Base-by-base conservation (phyloP, 352 stramenopile genomes). In the Phytophthora pini region DNA sequence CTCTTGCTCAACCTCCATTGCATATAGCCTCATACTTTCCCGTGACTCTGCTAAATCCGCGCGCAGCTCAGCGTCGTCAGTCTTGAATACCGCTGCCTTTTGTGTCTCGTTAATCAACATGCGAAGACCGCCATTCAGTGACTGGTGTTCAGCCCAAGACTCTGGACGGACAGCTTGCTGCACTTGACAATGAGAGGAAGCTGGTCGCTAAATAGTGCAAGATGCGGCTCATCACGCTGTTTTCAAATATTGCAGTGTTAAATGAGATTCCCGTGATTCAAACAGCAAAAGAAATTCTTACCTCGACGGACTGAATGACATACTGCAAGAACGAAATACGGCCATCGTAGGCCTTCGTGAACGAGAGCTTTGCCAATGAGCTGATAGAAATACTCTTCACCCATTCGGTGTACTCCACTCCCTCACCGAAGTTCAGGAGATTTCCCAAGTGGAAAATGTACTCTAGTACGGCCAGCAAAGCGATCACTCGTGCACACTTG, bases 311-410 rank as follows among this genome's bases (percentile, higher is more conserved):
- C 62, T 95, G 80, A 10, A 95, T 82, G 27, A 90, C 70, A 60
- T 90, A 95, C 59, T 95, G 85, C 27, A 93, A 61, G 32, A 95
- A 86, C 15, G 87, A 90, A 24, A 88, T 80, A 13, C 78, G 77
- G 12, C 87, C 87, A 5, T 81, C 71, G 39, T 89, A 95, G 26
- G 85, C 87, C 41, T 94, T 95, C 2, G 85, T 95, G 41, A 92
- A 86, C 17, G 85, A 90, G 12, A 95, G 57, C 60, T 93, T 93
- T 4, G 79, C 73, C 13, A 95, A 65, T 24, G 87, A 95, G 52
- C 82, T 84, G 45, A 95, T 80, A 27, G 82, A 87, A 53, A 95
- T 91, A 12, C 85, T 88, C 38, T 77, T 82, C 9, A 88, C 75
- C 40, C 61, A 80, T 34, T 70, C 34, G 0, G 77, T 80, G 27